Evolutionary conservation across 2,329 filamentous ascomycete species (phyloP).

Genomic region (Trichoderma sp.): DNA sequence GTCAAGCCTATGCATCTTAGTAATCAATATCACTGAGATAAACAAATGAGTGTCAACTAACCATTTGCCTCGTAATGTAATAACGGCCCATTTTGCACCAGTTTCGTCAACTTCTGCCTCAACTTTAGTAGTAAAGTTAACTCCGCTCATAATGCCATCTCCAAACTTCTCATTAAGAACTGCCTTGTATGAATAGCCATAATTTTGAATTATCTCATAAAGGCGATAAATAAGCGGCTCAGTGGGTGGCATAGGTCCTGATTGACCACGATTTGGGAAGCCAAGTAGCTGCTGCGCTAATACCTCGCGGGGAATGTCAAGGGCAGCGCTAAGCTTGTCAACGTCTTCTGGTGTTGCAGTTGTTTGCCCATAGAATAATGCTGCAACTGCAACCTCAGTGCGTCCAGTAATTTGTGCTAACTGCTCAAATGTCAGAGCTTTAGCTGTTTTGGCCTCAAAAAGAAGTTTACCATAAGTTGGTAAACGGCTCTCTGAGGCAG

Average conservation of each 20-base stretch:
- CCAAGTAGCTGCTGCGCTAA: neutral
- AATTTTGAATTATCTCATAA: neutral
- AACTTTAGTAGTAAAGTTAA: neutral
- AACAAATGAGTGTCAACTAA: neutral
- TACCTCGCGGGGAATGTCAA: neutral
- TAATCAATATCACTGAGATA: neutral
- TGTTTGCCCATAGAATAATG: neutral
- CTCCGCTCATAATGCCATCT: neutral
- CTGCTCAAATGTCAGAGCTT: neutral
- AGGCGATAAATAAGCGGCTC: constrained; percentile 1
- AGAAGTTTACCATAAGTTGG: neutral
- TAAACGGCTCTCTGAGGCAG: neutral
- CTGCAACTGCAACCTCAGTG: neutral
- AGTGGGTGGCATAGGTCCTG: neutral
- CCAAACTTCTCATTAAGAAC: constrained; percentile 6
- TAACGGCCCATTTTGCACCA: neutral
- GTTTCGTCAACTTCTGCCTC: neutral
- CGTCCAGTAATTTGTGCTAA: neutral
- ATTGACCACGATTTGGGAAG: neutral
- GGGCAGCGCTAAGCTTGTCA: neutral
- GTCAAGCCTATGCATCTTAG: neutral
- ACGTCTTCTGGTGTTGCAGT: neutral
- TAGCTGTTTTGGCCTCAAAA: neutral
- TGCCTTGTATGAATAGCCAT: neutral
- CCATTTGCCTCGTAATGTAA: constrained; percentile 2